phyloP scores from a whole-genome alignment of 2,329 filamentous ascomycete genomes.

The Thielaviopsis populi region DNA sequence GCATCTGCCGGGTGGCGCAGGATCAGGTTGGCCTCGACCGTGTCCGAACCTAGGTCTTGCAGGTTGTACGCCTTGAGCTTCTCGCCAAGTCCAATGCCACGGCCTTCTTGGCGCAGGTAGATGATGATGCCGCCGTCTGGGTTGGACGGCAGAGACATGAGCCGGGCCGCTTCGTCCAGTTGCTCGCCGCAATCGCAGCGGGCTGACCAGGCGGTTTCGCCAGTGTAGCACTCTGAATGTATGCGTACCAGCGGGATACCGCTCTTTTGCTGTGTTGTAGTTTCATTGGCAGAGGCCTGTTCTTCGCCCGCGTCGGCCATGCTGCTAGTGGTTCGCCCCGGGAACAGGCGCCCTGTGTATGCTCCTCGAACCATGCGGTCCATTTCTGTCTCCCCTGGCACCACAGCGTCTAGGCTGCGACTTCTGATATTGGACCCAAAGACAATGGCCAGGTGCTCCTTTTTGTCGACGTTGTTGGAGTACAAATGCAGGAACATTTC shows the following conservation, averaged over 20 bases:
- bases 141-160: slow-evolving; percentile 63
- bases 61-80: slow-evolving; percentile 98
- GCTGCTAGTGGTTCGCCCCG: slow-evolving; percentile 65
- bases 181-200: slow-evolving; percentile 97
- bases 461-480: slow-evolving; percentile 80
- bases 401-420: slow-evolving; percentile 51
- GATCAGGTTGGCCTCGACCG: slow-evolving; percentile 85
- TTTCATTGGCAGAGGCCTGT: background rate
- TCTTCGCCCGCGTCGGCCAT: slow-evolving; percentile 27
- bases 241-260: slow-evolving; percentile 65
- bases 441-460: slow-evolving; percentile 93
- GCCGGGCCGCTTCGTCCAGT: slow-evolving; percentile 81
- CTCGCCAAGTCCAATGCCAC: slow-evolving; percentile 84
- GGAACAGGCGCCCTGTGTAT: slow-evolving; percentile 75
- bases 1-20: slow-evolving; percentile 89
- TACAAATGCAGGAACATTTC: slow-evolving; percentile 98
- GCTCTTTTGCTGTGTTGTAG: background rate
- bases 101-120: slow-evolving; percentile 88
- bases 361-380: slow-evolving; percentile 90
- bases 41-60: slow-evolving; percentile 93
- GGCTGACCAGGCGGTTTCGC: slow-evolving; percentile 95
- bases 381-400: slow-evolving; percentile 68
- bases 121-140: slow-evolving; percentile 73
- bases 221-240: slow-evolving; percentile 96
- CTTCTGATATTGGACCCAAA: slow-evolving; percentile 78